Evolutionary conservation across 352 stramenopile genomes (phyloP).

Genomic region (Phytopythium ostracodes): DNA sequence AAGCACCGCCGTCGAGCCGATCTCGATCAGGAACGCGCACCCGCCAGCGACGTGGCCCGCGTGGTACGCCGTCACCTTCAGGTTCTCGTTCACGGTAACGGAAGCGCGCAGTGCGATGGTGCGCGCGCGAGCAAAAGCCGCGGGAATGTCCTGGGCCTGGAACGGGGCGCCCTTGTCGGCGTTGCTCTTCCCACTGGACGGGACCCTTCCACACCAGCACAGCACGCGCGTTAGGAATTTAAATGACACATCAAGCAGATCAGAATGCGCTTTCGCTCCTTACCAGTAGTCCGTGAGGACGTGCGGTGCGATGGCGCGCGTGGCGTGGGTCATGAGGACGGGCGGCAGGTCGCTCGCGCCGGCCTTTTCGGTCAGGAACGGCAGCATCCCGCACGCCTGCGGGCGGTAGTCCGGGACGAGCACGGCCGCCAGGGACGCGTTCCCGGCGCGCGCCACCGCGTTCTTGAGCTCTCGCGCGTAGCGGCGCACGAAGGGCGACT

Average conservation of each 20-base stretch:
- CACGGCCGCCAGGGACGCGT: slow-evolving; percentile 39
- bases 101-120: slow-evolving; percentile 47
- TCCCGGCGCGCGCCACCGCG: slow-evolving; percentile 36
- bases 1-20: slow-evolving; percentile 64
- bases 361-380: slow-evolving; percentile 66
- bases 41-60: slow-evolving; percentile 74
- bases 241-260: not conserved
- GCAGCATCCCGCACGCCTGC: slow-evolving; percentile 66
- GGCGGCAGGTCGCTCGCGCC: slow-evolving; percentile 25
- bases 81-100: slow-evolving; percentile 51
- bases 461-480: slow-evolving; percentile 63
- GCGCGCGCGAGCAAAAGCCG: slow-evolving; percentile 48
- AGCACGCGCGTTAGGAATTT: not conserved
- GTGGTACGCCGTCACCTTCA: slow-evolving; percentile 82
- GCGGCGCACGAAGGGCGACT: slow-evolving; percentile 17
- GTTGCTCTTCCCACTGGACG: too few relatives aligned
- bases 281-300: slow-evolving; percentile 76
- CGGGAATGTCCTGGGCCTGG: slow-evolving; percentile 50
- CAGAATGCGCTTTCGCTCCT: not conserved
- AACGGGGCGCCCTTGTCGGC: slow-evolving; percentile 40
- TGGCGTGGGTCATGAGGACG: slow-evolving; percentile 76
- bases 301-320: slow-evolving; percentile 64
- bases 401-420: slow-evolving; percentile 69
- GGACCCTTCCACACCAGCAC: not conserved
- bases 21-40: slow-evolving; percentile 73